Evolutionary conservation across 2,329 filamentous ascomycete species (phyloP).

Genomic region (Aspergillus viridinutans): DNA sequence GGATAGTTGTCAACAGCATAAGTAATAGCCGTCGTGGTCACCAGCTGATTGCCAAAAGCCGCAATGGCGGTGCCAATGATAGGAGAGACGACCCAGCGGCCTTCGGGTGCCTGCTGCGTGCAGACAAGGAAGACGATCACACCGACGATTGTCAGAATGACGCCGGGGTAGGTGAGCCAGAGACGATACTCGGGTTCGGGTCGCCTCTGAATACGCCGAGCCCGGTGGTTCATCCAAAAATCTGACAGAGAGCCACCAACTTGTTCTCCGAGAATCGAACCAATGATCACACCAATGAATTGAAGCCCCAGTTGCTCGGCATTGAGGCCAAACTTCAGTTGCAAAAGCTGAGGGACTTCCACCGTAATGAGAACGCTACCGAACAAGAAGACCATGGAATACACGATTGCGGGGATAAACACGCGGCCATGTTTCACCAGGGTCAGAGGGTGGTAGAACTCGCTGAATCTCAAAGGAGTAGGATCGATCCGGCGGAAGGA

Average conservation of each 20-base stretch:
- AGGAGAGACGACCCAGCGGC: conserved; percentile 54
- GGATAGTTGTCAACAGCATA: conserved; percentile 58
- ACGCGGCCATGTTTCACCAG: conserved; percentile 47
- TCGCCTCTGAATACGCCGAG: conserved; percentile 31
- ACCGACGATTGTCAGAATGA: conserved; percentile 50
- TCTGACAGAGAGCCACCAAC: conserved; percentile 55
- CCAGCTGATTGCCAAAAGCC: conserved; percentile 57
- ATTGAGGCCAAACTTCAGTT: conserved; percentile 54
- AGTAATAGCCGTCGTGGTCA: conserved; percentile 60
- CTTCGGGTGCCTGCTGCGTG: conserved; percentile 40
- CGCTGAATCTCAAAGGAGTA: conserved; percentile 44
- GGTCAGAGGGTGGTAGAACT: conserved; percentile 51
- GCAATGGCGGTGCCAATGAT: conserved; percentile 53
- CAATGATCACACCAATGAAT: conserved; percentile 56
- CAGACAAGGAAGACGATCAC: conserved; percentile 56
- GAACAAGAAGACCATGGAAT: conserved; percentile 57
- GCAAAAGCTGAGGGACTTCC: conserved; percentile 57
- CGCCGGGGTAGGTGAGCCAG: conserved; percentile 56
- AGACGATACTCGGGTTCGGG: conserved; percentile 52
- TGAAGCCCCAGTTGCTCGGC: conserved; percentile 58
- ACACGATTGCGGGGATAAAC: conserved; percentile 50
- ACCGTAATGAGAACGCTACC: conserved; percentile 53
- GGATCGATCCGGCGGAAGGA: conserved; percentile 51
- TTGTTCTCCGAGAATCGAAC: conserved; percentile 58
- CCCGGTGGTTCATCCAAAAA: conserved; percentile 50